These are phyloP conservation scores for Sporothrix protearum DNA, from an alignment of 2,329 filamentous ascomycete species.

Conservation along the genomic window DNA sequence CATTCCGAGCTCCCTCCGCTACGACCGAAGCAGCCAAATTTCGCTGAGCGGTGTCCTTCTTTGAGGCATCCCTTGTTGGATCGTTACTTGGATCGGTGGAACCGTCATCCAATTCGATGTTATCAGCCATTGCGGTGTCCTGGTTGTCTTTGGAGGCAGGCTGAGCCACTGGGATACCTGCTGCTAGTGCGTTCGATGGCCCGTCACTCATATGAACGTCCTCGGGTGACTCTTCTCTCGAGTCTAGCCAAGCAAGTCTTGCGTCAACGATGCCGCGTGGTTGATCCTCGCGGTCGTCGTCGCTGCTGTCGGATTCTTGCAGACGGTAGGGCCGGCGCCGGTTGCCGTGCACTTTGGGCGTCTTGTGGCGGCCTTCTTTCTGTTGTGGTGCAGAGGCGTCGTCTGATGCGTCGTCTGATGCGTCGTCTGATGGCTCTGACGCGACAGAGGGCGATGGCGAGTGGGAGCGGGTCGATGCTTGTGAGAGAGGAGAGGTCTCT, in stretches of 20 bases:
- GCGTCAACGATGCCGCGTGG: not conserved
- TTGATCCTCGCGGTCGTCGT: not conserved
- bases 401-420: too few relatives aligned
- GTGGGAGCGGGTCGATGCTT: not conserved
- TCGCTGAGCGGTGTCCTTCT: too few relatives aligned
- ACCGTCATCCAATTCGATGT: not conserved
- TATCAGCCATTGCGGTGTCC: not conserved
- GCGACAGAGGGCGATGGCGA: not conserved
- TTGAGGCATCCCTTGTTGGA: too few relatives aligned
- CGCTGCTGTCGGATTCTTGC: not conserved
- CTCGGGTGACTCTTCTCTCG: not conserved
- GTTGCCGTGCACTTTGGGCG: constrained; percentile 2
- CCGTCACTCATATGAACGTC: not conserved
- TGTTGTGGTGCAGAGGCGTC: not conserved
- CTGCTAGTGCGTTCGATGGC: not conserved
- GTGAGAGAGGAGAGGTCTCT: not conserved
- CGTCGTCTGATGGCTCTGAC: not conserved
- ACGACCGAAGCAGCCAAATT: not conserved
- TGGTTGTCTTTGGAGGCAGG: not conserved
- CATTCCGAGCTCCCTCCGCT: not conserved
- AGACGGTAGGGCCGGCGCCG: not conserved
- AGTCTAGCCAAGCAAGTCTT: not conserved
- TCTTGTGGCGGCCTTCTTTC: not conserved
- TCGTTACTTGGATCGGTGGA: not conserved
- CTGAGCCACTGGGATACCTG: not conserved